These are phyloP conservation scores for Fallopia convolvulus DNA, from an alignment of 148 eudicot species.

Conservation along the genomic window DNA sequence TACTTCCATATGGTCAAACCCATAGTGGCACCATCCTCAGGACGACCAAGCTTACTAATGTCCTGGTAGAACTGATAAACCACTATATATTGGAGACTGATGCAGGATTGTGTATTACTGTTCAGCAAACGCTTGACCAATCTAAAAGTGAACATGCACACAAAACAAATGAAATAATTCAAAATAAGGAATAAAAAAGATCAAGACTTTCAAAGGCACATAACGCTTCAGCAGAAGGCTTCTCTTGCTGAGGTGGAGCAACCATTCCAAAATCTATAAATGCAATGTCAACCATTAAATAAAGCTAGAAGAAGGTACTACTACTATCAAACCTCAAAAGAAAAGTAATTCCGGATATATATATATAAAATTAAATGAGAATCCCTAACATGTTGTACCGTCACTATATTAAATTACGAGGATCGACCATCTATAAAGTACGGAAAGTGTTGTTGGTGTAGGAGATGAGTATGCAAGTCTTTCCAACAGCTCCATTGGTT, in stretches of 20 bases:
- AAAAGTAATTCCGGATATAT: background rate
- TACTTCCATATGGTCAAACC: constrained; percentile 65
- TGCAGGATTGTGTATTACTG: constrained; percentile 68
- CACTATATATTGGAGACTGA: constrained; percentile 52
- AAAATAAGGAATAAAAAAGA: background rate
- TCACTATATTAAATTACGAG: background rate
- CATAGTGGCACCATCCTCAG: constrained; percentile 44
- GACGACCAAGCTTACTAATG: constrained; percentile 61
- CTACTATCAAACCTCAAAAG: background rate
- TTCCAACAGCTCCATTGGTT: no score
- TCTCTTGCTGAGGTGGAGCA: background rate
- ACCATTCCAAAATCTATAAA: background rate
- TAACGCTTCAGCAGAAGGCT: constrained; percentile 7
- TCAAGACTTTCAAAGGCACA: background rate
- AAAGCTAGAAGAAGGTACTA: background rate
- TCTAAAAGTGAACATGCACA: constrained; percentile 26
- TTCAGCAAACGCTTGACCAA: constrained; percentile 77
- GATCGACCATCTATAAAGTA: background rate
- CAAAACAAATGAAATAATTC: background rate
- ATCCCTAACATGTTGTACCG: background rate
- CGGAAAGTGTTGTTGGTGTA: no score
- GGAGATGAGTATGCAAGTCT: no score
- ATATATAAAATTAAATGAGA: background rate
- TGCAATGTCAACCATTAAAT: background rate
- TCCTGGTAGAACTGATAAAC: constrained; percentile 75